Percentiles rank a stretch among this genome's conserved stretches.
Conservation (phyloP, 2,329 filamentous ascomycete genomes). For the Pleochaeta shiraiana region DNA sequence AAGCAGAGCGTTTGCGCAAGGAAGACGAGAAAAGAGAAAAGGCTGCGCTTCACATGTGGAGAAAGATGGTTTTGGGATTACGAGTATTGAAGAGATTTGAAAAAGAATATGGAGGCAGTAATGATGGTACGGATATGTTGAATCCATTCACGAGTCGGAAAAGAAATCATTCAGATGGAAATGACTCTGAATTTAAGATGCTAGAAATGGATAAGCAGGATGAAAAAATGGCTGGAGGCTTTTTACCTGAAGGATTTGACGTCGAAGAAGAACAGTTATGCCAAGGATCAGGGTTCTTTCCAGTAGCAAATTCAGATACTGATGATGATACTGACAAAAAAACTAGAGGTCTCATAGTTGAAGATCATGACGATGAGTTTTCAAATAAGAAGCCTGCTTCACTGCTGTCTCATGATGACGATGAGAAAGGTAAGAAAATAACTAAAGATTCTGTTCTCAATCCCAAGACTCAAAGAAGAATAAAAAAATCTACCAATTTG, state of each 20-base stretch:
- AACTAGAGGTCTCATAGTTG: conserved; percentile 15
- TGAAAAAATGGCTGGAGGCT: conserved; percentile 36
- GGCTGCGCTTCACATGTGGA: conserved; percentile 54
- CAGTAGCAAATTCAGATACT: conserved; percentile 13
- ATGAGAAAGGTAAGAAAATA: conserved; percentile 7
- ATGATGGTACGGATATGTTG: conserved; percentile 31
- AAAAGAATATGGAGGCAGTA: conserved; percentile 47
- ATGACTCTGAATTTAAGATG: conserved; percentile 15
- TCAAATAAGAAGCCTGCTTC: conserved; percentile 2
- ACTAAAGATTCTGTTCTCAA: neutral
- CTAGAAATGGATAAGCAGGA: conserved; percentile 19
- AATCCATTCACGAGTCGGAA: conserved; percentile 29
- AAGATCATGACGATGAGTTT: conserved; percentile 9
- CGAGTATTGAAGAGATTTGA: conserved; percentile 58
- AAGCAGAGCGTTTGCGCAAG: conserved; percentile 50
- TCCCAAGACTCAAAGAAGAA: too few species aligned
- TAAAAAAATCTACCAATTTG: neutral
- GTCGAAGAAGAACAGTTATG: conserved; percentile 21
- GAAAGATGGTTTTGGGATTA: conserved; percentile 69
- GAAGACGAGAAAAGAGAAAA: conserved; percentile 70
- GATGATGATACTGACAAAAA: conserved; percentile 11
- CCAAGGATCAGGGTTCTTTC: conserved; percentile 14
- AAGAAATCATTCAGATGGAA: conserved; percentile 12
- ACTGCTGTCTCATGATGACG: conserved; percentile 7
- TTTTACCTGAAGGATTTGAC: conserved; percentile 34